phyloP scores from a whole-genome alignment of 208 protist genomes.

The Phytomonas sp. region DNA sequence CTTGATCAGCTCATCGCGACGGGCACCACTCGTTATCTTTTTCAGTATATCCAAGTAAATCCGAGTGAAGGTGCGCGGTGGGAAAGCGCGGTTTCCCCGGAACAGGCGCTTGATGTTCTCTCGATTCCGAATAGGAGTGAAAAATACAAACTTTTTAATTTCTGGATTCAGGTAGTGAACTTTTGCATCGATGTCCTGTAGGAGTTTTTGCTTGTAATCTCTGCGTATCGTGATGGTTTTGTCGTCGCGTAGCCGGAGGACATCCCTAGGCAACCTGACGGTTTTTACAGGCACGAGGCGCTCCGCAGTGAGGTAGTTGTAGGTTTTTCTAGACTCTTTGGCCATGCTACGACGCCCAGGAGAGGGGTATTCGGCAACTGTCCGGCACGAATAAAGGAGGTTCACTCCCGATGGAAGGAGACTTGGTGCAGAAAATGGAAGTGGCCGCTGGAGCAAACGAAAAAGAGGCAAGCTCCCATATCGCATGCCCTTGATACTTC shows the following conservation, averaged over 20 bases:
- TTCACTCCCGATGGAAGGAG: neutral
- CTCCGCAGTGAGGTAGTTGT: conserved; percentile 72
- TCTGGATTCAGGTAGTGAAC: conserved; percentile 57
- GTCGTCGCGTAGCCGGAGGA: conserved; percentile 45
- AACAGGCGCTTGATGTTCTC: conserved; percentile 17
- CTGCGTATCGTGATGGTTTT: conserved; percentile 18
- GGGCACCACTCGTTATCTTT: conserved; percentile 30
- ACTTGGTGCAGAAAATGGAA: neutral
- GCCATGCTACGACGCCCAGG: conserved; percentile 8
- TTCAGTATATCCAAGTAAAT: conserved; percentile 22
- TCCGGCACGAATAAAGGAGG: conserved; percentile 12
- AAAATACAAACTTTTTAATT: conserved; percentile 63
- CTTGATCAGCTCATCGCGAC: conserved; percentile 36
- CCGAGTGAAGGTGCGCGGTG: conserved; percentile 12
- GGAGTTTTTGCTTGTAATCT: conserved; percentile 33
- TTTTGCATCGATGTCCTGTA: conserved; percentile 38
- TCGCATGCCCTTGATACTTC: neutral
- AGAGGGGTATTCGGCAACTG: conserved; percentile 35
- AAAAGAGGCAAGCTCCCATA: neutral
- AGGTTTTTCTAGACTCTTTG: conserved; percentile 35
- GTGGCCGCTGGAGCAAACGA: neutral
- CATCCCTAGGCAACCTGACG: conserved; percentile 9
- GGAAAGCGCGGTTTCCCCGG: conserved; percentile 27
- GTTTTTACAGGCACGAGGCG: conserved; percentile 28
- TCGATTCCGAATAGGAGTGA: conserved; percentile 14